phyloP scores from a whole-genome alignment of 2,329 filamentous ascomycete genomes.

The Parafenestella ontariensis region DNA sequence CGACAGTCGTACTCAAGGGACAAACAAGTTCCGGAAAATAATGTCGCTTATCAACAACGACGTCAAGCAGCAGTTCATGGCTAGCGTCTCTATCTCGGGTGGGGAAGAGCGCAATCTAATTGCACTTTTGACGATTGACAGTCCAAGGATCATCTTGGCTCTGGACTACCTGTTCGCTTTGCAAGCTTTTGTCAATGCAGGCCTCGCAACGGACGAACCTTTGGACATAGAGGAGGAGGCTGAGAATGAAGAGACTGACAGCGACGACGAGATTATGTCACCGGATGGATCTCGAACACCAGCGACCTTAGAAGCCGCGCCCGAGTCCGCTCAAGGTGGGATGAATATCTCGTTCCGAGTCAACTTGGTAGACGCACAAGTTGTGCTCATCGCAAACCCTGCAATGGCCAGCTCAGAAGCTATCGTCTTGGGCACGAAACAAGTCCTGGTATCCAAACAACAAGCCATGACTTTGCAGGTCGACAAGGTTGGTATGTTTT shows the following conservation, averaged over 20 bases:
- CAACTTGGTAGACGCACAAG: constrained; percentile 94
- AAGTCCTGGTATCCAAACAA: constrained; percentile 90
- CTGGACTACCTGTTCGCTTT: constrained; percentile 94
- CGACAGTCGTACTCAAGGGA: constrained; percentile 86
- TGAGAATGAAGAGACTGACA: constrained; percentile 58
- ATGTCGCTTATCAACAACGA: constrained; percentile 97
- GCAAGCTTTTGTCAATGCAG: constrained; percentile 79
- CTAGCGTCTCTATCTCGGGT: constrained; percentile 89
- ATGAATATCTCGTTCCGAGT: constrained; percentile 87
- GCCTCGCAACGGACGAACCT: constrained; percentile 62
- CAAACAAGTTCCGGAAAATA: constrained; percentile 96
- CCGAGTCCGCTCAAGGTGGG: constrained; percentile 49
- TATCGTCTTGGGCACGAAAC: constrained; percentile 92
- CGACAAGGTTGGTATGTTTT: constrained; percentile 94
- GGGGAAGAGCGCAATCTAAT: constrained; percentile 83
- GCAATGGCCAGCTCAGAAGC: constrained; percentile 89
- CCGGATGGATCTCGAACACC: constrained; percentile 37
- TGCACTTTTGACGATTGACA: constrained; percentile 91
- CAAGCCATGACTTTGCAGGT: constrained; percentile 93
- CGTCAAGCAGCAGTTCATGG: constrained; percentile 96
- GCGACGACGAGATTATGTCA: constrained; percentile 45
- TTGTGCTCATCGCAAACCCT: constrained; percentile 96
- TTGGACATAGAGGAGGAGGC: constrained; percentile 68
- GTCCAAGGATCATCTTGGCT: constrained; percentile 91
- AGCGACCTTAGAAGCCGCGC: constrained; percentile 19